Percentiles rank a stretch among this genome's conserved stretches.
phyloP scores from a whole-genome alignment of 768 basidiomycete genomes.

The Candolleomyces efflorescens region DNA sequence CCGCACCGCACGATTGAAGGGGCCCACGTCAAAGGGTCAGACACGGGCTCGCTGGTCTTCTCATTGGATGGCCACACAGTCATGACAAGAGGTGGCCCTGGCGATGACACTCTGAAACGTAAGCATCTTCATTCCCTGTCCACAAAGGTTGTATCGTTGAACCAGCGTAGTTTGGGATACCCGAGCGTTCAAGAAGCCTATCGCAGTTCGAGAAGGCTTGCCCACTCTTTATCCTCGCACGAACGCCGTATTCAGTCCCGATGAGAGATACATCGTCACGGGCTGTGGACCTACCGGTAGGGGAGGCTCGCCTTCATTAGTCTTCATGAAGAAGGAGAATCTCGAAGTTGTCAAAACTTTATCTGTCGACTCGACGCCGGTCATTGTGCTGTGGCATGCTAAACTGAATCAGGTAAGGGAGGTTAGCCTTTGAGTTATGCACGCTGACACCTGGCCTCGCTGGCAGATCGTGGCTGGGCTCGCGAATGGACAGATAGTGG shows the following conservation, averaged over 20 bases:
- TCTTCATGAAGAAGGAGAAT: conserved; percentile 68
- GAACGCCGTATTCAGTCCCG: conserved; percentile 93
- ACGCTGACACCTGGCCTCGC: conserved; percentile 1
- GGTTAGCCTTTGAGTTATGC: conserved; percentile 13
- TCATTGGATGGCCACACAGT: conserved; percentile 84
- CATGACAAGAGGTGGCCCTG: conserved; percentile 69
- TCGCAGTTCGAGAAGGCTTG: conserved; percentile 60
- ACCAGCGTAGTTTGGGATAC: conserved; percentile 82
- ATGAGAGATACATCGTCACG: conserved; percentile 85
- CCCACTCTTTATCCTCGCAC: conserved; percentile 86
- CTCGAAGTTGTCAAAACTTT: conserved; percentile 67
- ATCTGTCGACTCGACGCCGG: conserved; percentile 73
- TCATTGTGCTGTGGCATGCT: conserved; percentile 91
- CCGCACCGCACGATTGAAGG: conserved; percentile 83
- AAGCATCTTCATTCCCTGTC: conserved; percentile 29
- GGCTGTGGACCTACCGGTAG: conserved; percentile 69
- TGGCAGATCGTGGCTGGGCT: conserved; percentile 80
- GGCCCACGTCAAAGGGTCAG: conserved; percentile 82
- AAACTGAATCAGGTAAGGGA: conserved; percentile 90
- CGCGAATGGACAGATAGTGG: conserved; percentile 82
- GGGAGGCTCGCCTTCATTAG: conserved; percentile 64
- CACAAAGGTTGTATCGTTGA: neutral
- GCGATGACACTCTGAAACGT: conserved; percentile 96
- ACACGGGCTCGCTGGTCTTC: conserved; percentile 84
- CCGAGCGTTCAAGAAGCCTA: conserved; percentile 84